These are phyloP conservation scores for Polyplosphaeria fusca DNA, from an alignment of 495 filamentous ascomycete species.

Conservation along the genomic window DNA sequence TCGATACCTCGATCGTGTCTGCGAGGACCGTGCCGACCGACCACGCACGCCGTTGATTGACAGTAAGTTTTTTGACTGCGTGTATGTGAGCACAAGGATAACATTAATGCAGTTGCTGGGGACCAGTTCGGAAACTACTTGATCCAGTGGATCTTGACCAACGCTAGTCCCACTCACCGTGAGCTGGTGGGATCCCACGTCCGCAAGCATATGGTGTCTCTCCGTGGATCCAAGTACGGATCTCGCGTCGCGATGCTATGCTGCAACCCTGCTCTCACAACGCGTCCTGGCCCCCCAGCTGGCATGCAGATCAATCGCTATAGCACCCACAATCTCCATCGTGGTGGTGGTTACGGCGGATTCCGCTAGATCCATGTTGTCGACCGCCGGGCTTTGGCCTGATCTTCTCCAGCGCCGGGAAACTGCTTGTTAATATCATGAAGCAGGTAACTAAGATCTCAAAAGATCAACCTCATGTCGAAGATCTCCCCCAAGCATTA, in stretches of 20 bases:
- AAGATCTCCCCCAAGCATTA: neutral
- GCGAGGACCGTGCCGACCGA: constrained; percentile 83
- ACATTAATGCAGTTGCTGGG: constrained; percentile 65
- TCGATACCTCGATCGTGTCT: constrained; percentile 90
- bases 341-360: constrained; percentile 21
- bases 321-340: constrained; percentile 47
- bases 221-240: constrained; percentile 96
- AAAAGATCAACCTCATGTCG: neutral
- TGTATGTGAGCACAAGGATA: constrained; percentile 25
- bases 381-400: no score
- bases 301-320: constrained; percentile 61
- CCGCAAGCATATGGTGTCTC: constrained; percentile 97
- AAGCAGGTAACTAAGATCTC: neutral
- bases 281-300: constrained; percentile 77
- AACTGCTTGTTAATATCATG: neutral
- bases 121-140: constrained; percentile 99
- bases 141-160: constrained; percentile 91
- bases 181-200: constrained; percentile 92
- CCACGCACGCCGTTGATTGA: constrained; percentile 97
- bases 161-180: constrained; percentile 79
- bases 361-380: constrained; percentile 22
- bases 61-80: constrained; percentile 53
- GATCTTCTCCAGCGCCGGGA: no score
- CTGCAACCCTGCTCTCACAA: constrained; percentile 84
- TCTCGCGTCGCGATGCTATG: constrained; percentile 98